Conservation (phyloP, 139 green algal species). For the Trebouxia sp. region DNA sequence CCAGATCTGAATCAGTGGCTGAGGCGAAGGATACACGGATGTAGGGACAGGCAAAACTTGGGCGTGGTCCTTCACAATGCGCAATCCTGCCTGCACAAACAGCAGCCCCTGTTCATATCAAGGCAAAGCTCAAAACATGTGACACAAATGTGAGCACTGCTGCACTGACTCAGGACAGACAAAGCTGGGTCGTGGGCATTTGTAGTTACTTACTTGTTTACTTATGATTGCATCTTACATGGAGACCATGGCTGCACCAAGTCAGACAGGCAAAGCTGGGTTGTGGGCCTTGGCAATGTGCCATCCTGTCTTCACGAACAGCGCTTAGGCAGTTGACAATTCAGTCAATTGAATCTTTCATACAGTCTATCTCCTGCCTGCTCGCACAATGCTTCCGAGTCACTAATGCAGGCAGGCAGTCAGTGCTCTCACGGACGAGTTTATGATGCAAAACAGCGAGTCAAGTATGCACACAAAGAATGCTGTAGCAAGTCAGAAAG, state of each 20-base stretch:
- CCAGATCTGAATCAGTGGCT: conserved; percentile 33
- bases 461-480: no score
- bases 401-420: no score
- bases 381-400: no score
- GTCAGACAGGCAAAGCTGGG: background rate
- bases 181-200: background rate
- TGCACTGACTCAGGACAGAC: background rate
- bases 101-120: background rate
- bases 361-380: no score
- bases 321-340: no score
- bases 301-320: no score
- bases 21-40: conserved; percentile 54
- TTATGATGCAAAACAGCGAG: no score
- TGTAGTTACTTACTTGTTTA: background rate
- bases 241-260: background rate
- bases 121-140: background rate
- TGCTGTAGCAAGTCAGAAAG: no score
- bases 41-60: conserved; percentile 35
- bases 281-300: no score
- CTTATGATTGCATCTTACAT: background rate
- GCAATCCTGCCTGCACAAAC: conserved; percentile 33
- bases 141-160: background rate
- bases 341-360: no score
- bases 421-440: no score
- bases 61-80: conserved; percentile 20